phyloP scores from a whole-genome alignment of 352 stramenopile species.

The Phytopythium chamaehyphon region DNA sequence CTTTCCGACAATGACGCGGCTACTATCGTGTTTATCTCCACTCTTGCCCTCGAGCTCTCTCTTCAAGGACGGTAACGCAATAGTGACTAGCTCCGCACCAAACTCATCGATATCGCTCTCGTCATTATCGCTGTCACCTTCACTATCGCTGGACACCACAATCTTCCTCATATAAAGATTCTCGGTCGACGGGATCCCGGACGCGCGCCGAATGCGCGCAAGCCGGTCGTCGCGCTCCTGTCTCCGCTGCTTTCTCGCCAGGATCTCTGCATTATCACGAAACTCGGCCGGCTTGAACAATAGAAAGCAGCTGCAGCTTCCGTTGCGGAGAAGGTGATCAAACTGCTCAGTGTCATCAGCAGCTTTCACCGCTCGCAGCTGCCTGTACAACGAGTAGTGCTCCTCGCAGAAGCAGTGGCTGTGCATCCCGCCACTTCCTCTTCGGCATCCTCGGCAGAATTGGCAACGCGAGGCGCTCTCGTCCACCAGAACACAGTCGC shows the following conservation, averaged over 20 bases:
- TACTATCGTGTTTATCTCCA: too few relatives aligned
- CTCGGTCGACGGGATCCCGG: constrained; percentile 35
- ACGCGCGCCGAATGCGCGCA: constrained; percentile 25
- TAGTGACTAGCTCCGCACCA: constrained; percentile 14
- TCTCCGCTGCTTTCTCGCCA: background rate
- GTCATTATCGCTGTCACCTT: constrained; percentile 8
- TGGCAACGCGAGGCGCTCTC: constrained; percentile 25
- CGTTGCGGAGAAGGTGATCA: background rate
- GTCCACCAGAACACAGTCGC: constrained; percentile 38
- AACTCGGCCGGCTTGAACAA: constrained; percentile 4
- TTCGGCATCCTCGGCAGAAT: constrained; percentile 53
- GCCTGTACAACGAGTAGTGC: constrained; percentile 30
- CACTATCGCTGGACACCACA: background rate
- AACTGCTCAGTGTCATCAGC: background rate
- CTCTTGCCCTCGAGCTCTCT: too few relatives aligned
- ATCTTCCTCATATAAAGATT: constrained; percentile 43
- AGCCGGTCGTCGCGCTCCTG: constrained; percentile 13
- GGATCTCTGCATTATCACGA: background rate
- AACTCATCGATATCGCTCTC: constrained; percentile 18
- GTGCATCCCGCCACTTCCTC: constrained; percentile 8
- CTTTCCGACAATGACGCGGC: too few relatives aligned
- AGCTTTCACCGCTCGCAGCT: constrained; percentile 16
- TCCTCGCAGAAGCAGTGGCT: constrained; percentile 65
- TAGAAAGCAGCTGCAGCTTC: constrained; percentile 38
- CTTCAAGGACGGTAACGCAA: too few relatives aligned